These are phyloP conservation scores for Inga oerstediana DNA, from an alignment of 306 rosid genomes.

Conservation along the genomic window DNA sequence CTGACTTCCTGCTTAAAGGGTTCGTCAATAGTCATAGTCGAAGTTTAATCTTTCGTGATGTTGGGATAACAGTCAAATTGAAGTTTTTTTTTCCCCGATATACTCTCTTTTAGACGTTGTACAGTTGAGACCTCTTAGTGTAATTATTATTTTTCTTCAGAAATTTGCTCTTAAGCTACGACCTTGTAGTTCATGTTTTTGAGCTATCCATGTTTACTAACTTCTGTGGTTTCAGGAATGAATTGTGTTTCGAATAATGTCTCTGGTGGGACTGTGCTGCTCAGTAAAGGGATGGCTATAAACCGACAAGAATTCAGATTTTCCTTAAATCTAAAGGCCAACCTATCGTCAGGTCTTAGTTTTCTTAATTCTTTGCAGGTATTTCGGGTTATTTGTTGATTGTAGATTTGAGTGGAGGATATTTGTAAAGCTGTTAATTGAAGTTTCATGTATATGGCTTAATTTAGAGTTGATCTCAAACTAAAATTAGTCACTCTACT, in stretches of 20 bases:
- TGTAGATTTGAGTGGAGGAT: background rate
- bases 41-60: background rate
- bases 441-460: background rate
- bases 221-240: constrained; percentile 36
- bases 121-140: background rate
- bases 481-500: background rate
- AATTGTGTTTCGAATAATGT: constrained; percentile 25
- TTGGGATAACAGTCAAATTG: background rate
- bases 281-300: constrained; percentile 36
- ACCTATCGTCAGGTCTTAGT: constrained; percentile 43
- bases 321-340: constrained; percentile 40
- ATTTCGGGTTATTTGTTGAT: background rate
- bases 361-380: constrained; percentile 67
- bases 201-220: background rate
- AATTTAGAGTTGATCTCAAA: background rate
- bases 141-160: background rate
- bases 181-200: background rate
- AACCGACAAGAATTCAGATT: constrained; percentile 30
- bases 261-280: constrained; percentile 32
- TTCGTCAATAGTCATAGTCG: background rate
- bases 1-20: background rate
- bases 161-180: background rate
- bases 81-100: too few species aligned
- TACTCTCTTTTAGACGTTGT: background rate
- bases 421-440: constrained; percentile 2